Base-by-base conservation (phyloP, 2,329 filamentous ascomycete species). In the Myriosclerotinia curreyana region DNA sequence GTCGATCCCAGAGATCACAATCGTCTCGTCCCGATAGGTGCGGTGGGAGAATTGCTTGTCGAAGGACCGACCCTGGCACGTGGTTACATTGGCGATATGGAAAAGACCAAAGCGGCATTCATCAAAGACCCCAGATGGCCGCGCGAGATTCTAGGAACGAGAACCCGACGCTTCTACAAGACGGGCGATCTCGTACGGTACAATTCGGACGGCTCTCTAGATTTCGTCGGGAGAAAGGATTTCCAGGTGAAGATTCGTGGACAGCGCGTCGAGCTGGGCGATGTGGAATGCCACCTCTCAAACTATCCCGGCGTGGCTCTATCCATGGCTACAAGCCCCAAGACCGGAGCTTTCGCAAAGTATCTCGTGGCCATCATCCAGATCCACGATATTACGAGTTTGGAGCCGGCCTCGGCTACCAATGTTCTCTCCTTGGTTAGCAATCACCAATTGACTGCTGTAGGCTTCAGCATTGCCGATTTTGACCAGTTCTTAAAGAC, bases 201-300 rank as follows among this genome's bases (percentile, higher is more conserved):
- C 48, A 74, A 86, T 40, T 76, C 83, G 52, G 82, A 88, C 69
- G 80, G 79, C 15, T 82, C 80, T 15, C 83, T 88, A 66, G 80
- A 83, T 40, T 88, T 87, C 72, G 74, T 86, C 44, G 86, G 86
- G 8, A 81, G 86, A 25, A 82, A 83, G 56, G 86, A 89, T 70
- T 83, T 85, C 31, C 86, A 88, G 73, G 81, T 87, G 62, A 89
- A 89, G 71, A 76, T 89, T 34, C 80, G 85, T 44, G 86, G 86
- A 0, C 86, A 88, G 70, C 77, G 86, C 52, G 77, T 89, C 5
- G 86, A 89, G 69, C 83, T 87, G 66, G 82, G 81, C 22, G 86
- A 89, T 71, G 86, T 89, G 31, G 69, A 71, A 79, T 55, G 66
- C 56, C 66, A 71, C 59, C 38, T 69, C 31, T 58, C 60, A 20